Conservation (phyloP, 2,329 filamentous ascomycete species). For the Fusarium staphyleae region DNA sequence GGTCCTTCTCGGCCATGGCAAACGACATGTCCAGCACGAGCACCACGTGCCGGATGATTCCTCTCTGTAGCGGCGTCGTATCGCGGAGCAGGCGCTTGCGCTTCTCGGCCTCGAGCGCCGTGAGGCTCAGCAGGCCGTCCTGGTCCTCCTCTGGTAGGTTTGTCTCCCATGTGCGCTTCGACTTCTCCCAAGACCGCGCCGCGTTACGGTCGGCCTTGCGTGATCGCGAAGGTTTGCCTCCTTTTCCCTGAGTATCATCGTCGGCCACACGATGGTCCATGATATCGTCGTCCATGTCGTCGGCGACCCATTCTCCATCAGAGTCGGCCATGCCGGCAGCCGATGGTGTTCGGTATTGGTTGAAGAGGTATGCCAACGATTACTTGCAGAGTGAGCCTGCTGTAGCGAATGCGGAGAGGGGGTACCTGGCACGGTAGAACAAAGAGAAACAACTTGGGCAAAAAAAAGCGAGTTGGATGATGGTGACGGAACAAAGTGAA, state of each 20-base stretch:
- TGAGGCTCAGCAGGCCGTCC: slow-evolving; percentile 79
- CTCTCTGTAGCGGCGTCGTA: slow-evolving; percentile 92
- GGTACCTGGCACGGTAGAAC: not conserved
- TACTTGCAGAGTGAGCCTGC: not conserved
- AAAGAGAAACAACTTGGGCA: not conserved
- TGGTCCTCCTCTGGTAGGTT: slow-evolving; percentile 73
- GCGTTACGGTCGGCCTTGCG: slow-evolving; percentile 48
- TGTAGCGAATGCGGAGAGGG: not conserved
- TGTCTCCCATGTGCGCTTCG: slow-evolving; percentile 74
- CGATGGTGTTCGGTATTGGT: not conserved
- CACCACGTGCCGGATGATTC: slow-evolving; percentile 96
- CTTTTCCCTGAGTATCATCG: slow-evolving; percentile 44
- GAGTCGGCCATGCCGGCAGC: slow-evolving; percentile 69
- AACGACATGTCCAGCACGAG: slow-evolving; percentile 91
- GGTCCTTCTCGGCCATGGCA: slow-evolving; percentile 94
- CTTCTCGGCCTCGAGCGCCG: slow-evolving; percentile 83
- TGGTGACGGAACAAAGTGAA: slow-evolving; percentile 34
- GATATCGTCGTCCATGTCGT: slow-evolving; percentile 70
- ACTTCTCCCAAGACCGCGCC: slow-evolving; percentile 70
- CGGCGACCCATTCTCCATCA: slow-evolving; percentile 72
- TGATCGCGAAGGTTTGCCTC: slow-evolving; percentile 40
- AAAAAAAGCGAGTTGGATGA: slow-evolving; percentile 11
- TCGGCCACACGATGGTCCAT: slow-evolving; percentile 56
- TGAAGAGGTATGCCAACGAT: not conserved
- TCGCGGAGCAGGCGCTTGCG: slow-evolving; percentile 83